Base-by-base conservation (phyloP, 257 asterid genomes). In the Capsicum pubescens region DNA sequence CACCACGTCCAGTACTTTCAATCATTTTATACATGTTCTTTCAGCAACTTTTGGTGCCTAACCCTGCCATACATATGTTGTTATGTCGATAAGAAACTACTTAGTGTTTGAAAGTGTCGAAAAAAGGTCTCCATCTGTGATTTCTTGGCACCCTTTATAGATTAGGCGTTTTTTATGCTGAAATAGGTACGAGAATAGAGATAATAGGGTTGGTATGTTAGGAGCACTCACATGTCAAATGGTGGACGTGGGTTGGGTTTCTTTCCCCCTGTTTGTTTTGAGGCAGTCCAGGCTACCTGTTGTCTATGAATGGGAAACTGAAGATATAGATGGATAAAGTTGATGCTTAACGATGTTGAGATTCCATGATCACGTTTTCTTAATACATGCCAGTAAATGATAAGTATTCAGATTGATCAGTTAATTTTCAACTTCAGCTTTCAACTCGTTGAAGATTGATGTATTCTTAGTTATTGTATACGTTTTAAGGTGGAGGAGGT, bases 341-440 rank as follows among this genome's bases (percentile, higher is more conserved):
- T 74, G 81, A 21, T 76, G 81, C 63, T 26, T 54, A 52, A 76
- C 64, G 8, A 52, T 26, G 15, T 76, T 54, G 63, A 76, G 48
- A 14, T 54, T 76, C 81, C 81, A 52, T 76, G 63, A 76, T 52
- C 8, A 76, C 63, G 63, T 76, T 76, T 76, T 26, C 32, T 26
- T 26, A 26, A 15, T 12, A 13, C 81, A 76, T 52, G 48, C 63
- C 14, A 76, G 61, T 52, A 76, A 52, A 76, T 76, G 63, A 13
- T 8, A 32, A 76, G 48, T 52, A 52, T 46, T 46, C 39, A 14
- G 26, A 76, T 76, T 76, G 21, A 12, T 26, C 48, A 7, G 63
- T 76, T 26, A 76, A 52, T 76, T 76, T 21, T 76, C 81, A 76
- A 26, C 17, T 13, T 74, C 21, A 50, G 46, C 46, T 76, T 52